Evolutionary conservation across 768 basidiomycete species (phyloP).

Genomic region (Mycena olivaceomarginata): DNA sequence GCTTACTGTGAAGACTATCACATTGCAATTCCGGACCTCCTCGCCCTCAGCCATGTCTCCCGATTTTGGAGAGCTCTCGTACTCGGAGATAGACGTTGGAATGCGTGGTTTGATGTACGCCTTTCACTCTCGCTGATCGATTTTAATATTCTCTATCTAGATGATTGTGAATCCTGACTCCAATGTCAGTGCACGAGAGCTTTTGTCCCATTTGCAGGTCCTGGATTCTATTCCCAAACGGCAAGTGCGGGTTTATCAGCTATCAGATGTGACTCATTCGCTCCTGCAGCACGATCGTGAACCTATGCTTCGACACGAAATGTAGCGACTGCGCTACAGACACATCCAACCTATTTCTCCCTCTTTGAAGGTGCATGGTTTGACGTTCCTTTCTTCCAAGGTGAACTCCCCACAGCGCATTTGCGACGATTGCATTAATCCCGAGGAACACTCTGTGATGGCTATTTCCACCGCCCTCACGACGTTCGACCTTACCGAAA

Average conservation of each 20-base stretch:
- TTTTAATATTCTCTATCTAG: not conserved
- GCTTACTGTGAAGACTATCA: slow-evolving; percentile 4
- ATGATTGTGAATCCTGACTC: slow-evolving; percentile 6
- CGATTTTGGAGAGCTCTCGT: slow-evolving; percentile 13
- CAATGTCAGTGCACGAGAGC: not conserved
- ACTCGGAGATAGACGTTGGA: slow-evolving; percentile 17
- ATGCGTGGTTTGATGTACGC: slow-evolving; percentile 10
- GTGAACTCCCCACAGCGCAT: slow-evolving; percentile 2
- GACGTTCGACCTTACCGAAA: slow-evolving; percentile 14
- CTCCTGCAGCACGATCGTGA: slow-evolving; percentile 14
- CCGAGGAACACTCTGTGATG: slow-evolving; percentile 19
- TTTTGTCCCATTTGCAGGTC: not conserved
- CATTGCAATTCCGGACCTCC: slow-evolving; percentile 1
- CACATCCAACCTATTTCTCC: slow-evolving; percentile 1
- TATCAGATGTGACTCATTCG: no score
- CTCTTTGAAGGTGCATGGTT: slow-evolving; percentile 5
- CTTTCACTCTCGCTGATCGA: not conserved
- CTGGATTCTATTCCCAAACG: not conserved
- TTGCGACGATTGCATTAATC: slow-evolving; percentile 4
- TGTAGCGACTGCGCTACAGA: not conserved
- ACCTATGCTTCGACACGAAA: slow-evolving; percentile 22
- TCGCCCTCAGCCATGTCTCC: slow-evolving; percentile 15
- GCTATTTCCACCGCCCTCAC: slow-evolving; percentile 7
- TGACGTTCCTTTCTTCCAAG: not conserved
- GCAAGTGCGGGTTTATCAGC: not conserved